These are phyloP conservation scores for Aspergillus tanneri DNA, from an alignment of 2,329 filamentous ascomycete species.

Conservation along the genomic window DNA sequence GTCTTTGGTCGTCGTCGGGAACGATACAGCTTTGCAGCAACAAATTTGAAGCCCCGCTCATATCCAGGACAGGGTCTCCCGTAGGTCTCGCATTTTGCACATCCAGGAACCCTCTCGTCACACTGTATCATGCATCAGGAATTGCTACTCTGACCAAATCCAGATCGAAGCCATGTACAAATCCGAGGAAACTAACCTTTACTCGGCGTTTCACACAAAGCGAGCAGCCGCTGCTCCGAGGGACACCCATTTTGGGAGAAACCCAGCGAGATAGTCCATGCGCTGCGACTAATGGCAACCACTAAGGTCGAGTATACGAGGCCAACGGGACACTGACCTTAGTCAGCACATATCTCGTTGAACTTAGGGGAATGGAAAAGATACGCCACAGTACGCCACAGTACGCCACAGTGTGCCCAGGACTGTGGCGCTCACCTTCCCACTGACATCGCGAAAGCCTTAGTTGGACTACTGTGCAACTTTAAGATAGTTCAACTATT, in stretches of 20 bases:
- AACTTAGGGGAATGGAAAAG: too few species aligned
- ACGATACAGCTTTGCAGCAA: conserved; percentile 32
- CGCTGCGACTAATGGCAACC: neutral
- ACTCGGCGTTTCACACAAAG: conserved; percentile 31
- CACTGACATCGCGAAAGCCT: neutral
- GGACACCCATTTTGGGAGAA: conserved; percentile 19
- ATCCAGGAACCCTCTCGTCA: conserved; percentile 34
- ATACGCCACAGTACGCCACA: neutral
- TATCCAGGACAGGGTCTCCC: conserved; percentile 37
- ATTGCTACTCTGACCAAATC: neutral
- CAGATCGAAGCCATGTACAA: too few species aligned
- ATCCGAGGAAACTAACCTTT: conserved; percentile 19
- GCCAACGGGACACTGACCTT: neutral
- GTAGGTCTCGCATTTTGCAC: conserved; percentile 35
- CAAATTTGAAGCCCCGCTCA: conserved; percentile 34
- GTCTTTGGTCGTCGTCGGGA: conserved; percentile 14
- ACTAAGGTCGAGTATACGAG: neutral
- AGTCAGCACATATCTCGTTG: neutral
- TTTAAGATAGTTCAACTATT: too few species aligned
- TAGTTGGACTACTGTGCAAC: too few species aligned
- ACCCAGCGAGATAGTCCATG: neutral
- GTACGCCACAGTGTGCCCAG: neutral
- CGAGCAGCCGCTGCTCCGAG: conserved; percentile 28
- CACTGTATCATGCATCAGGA: conserved; percentile 26
- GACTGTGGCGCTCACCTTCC: neutral